A percentile compares a stretch with the other conserved stretches of the same genome.
phyloP scores from a whole-genome alignment of 1,284 basidiomycete genomes.

The Leccinum pseudoinsigne region DNA sequence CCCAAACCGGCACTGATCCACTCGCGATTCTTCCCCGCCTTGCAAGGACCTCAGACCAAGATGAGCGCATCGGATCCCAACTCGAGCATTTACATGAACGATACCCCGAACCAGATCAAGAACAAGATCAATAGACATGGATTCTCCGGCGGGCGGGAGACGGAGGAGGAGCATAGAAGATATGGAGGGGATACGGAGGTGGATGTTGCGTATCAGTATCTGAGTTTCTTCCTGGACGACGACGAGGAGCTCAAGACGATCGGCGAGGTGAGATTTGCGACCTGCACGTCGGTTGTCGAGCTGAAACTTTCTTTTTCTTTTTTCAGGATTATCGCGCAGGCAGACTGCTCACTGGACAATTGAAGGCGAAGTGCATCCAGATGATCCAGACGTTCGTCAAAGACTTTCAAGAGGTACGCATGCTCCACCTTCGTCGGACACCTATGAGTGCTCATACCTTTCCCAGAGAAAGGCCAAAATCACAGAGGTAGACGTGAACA shows the following conservation, averaged over 20 bases:
- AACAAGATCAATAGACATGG: conserved; percentile 97
- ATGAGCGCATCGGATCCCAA: conserved; percentile 96
- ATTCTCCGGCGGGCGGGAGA: conserved; percentile 89
- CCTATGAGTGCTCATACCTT: conserved; percentile 5
- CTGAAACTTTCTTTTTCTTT: not conserved
- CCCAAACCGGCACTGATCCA: conserved; percentile 94
- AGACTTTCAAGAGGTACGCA: conserved; percentile 85
- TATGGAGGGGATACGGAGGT: conserved; percentile 94
- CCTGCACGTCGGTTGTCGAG: not conserved
- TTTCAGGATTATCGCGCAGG: conserved; percentile 93
- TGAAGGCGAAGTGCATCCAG: conserved; percentile 91
- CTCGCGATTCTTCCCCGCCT: conserved; percentile 97
- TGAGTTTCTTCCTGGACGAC: conserved; percentile 97
- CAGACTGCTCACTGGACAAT: conserved; percentile 84
- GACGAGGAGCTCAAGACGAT: conserved; percentile 83
- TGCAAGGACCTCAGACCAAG: conserved; percentile 98
- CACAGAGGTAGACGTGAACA: conserved; percentile 74
- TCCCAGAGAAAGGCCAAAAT: conserved; percentile 73
- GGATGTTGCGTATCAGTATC: conserved; percentile 95
- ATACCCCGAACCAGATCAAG: conserved; percentile 92
- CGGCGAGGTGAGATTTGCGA: conserved; percentile 58
- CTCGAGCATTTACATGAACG: conserved; percentile 94
- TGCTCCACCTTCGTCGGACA: not conserved
- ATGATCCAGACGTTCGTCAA: conserved; percentile 84
- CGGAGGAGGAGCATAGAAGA: conserved; percentile 89